Percentiles rank a stretch among this genome's conserved stretches.
phyloP scores from a whole-genome alignment of 2,329 filamentous ascomycete species.

The Claviceps africana region DNA sequence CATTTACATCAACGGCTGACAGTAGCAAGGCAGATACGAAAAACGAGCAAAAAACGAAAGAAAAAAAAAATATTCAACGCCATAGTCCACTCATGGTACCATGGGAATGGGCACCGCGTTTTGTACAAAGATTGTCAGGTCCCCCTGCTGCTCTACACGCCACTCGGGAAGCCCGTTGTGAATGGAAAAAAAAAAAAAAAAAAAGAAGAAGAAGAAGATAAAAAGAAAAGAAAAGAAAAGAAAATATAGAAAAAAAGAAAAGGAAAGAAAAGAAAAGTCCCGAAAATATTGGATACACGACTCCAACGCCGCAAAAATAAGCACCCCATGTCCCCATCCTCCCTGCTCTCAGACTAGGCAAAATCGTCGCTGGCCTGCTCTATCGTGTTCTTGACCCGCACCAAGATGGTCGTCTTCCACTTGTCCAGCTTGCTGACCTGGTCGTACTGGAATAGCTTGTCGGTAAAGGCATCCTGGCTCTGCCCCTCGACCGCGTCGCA shows the following conservation, averaged over 20 bases:
- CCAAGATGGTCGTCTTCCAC: slow-evolving; percentile 83
- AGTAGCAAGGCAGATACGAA: too few relatives aligned
- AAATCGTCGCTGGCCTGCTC: slow-evolving; percentile 39
- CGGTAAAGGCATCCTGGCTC: slow-evolving; percentile 70
- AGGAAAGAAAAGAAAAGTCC: not conserved
- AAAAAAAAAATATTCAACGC: too few relatives aligned
- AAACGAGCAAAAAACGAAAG: too few relatives aligned
- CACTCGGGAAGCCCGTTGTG: not conserved
- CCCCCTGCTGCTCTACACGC: too few relatives aligned
- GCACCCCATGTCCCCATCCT: not conserved
- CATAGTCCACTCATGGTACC: too few relatives aligned
- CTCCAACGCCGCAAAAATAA: not conserved
- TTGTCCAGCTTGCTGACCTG: slow-evolving; percentile 88
- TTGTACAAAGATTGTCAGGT: too few relatives aligned
- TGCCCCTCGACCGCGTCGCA: slow-evolving; percentile 59
- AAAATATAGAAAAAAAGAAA: not conserved
- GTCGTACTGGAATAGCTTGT: slow-evolving; percentile 80
- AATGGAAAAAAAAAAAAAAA: not conserved
- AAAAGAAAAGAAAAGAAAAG: not conserved
- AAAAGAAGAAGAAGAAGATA: too few relatives aligned
- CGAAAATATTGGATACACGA: not conserved
- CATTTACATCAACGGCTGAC: too few relatives aligned
- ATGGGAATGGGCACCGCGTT: too few relatives aligned
- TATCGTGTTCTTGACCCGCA: slow-evolving; percentile 73
- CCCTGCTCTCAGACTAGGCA: slow-evolving; percentile 16